phyloP scores from a whole-genome alignment of 202 grass and related monocot genomes.

The Digitaria exilis region DNA sequence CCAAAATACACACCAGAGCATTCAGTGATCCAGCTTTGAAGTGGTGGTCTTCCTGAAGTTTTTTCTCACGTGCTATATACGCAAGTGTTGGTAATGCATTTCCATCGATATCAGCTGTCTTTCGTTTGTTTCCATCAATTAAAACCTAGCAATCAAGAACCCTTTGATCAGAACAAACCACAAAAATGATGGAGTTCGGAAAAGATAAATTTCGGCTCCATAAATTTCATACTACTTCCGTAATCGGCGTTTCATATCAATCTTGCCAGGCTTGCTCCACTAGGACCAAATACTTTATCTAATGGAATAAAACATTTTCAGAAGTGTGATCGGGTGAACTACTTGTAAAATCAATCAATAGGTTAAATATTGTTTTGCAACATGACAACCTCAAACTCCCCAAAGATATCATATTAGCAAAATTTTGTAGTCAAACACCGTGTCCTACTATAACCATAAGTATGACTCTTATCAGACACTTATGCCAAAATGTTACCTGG shows the following conservation, averaged over 20 bases:
- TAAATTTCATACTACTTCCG: slow-evolving; percentile 16
- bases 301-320: background rate
- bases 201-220: too few relatives aligned
- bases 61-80: slow-evolving; percentile 84
- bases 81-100: slow-evolving; percentile 65
- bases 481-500: slow-evolving; percentile 45
- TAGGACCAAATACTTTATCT: background rate
- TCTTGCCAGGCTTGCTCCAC: background rate
- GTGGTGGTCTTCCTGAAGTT: slow-evolving; percentile 59
- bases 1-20: slow-evolving; percentile 61
- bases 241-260: slow-evolving; percentile 11
- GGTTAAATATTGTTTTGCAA: background rate
- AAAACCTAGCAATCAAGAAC: slow-evolving; percentile 56
- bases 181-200: slow-evolving; percentile 6
- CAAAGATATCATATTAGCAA: background rate
- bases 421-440: background rate
- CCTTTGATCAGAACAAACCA: slow-evolving; percentile 27
- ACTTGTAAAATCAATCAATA: background rate
- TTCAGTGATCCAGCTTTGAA: slow-evolving; percentile 97
- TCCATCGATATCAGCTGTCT: slow-evolving; percentile 51
- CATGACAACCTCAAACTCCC: slow-evolving; percentile 2
- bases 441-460: slow-evolving; percentile 12
- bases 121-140: slow-evolving; percentile 59
- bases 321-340: background rate
- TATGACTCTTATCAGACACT: background rate